These are phyloP conservation scores for Flueggea neowawraea DNA, from an alignment of 441 rosid species.

Conservation along the genomic window DNA sequence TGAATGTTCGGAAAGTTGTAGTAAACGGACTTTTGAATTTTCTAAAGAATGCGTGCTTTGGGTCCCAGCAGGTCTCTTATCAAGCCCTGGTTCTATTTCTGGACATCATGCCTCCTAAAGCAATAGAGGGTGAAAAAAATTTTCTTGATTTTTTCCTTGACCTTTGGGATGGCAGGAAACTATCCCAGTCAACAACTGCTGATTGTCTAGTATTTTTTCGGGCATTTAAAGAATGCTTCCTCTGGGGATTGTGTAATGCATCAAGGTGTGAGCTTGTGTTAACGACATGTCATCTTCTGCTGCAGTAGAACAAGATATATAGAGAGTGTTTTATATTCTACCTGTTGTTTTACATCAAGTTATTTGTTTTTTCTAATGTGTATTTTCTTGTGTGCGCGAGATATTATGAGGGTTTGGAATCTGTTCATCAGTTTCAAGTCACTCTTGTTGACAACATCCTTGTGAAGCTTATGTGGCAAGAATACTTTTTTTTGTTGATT, in stretches of 20 bases:
- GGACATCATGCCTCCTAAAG: constrained; percentile 58
- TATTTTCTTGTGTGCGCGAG: constrained; percentile 30
- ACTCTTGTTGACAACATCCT: constrained; percentile 60
- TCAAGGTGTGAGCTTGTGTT: constrained; percentile 46
- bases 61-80: constrained; percentile 87
- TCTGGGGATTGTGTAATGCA: constrained; percentile 77
- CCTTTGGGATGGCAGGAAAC: constrained; percentile 82
- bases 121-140: constrained; percentile 57
- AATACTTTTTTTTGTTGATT: constrained; percentile 36
- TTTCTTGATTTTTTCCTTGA: constrained; percentile 68
- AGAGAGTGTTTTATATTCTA: neutral
- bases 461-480: constrained; percentile 80
- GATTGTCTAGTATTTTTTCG: constrained; percentile 56
- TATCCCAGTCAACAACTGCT: constrained; percentile 40
- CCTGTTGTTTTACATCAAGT: neutral
- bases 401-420: constrained; percentile 49
- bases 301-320: constrained; percentile 6
- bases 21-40: constrained; percentile 71
- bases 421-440: constrained; percentile 45
- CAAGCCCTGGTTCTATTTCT: constrained; percentile 82
- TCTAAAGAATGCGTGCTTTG: constrained; percentile 85
- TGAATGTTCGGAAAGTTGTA: constrained; percentile 70
- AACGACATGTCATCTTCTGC: constrained; percentile 10
- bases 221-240: constrained; percentile 79
- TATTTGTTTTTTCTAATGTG: constrained; percentile 15